Evolutionary conservation across 2,329 filamentous ascomycete genomes (phyloP).

Genomic region (Penicillium sp.): DNA sequence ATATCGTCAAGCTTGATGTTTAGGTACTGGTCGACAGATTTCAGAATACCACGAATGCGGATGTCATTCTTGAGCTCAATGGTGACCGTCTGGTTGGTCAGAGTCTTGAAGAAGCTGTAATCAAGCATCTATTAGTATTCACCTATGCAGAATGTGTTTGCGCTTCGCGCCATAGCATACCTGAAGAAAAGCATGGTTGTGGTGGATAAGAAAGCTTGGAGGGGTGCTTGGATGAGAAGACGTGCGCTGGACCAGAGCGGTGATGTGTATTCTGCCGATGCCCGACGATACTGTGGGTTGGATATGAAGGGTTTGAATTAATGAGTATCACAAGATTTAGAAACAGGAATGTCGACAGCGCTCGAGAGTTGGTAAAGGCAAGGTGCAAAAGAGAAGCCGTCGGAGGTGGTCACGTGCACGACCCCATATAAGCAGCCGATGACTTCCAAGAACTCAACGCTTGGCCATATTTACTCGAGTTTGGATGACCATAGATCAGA

Average conservation of each 20-base stretch:
- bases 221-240: constrained; percentile 1
- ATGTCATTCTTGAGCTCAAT: constrained; percentile 99
- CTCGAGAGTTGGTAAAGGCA: background rate
- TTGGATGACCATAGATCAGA: too few species aligned
- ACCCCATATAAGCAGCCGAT: background rate
- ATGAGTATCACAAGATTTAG: background rate
- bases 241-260: background rate
- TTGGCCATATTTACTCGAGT: background rate
- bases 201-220: constrained; percentile 13
- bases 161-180: constrained; percentile 28
- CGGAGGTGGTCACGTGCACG: constrained; percentile 1
- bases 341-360: background rate
- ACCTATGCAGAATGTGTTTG: background rate
- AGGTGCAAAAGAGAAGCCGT: constrained; percentile 8
- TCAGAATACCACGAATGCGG: constrained; percentile 89
- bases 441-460: background rate
- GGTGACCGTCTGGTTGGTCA: constrained; percentile 95
- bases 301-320: too few species aligned
- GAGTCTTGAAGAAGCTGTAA: constrained; percentile 94
- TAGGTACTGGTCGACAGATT: constrained; percentile 97
- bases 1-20: constrained; percentile 99
- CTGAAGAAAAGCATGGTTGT: constrained; percentile 55
- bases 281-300: background rate
- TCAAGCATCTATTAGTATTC: background rate
- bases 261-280: background rate